Base-by-base conservation (phyloP, 2,329 filamentous ascomycete species). In the Colletotrichum coccodes region DNA sequence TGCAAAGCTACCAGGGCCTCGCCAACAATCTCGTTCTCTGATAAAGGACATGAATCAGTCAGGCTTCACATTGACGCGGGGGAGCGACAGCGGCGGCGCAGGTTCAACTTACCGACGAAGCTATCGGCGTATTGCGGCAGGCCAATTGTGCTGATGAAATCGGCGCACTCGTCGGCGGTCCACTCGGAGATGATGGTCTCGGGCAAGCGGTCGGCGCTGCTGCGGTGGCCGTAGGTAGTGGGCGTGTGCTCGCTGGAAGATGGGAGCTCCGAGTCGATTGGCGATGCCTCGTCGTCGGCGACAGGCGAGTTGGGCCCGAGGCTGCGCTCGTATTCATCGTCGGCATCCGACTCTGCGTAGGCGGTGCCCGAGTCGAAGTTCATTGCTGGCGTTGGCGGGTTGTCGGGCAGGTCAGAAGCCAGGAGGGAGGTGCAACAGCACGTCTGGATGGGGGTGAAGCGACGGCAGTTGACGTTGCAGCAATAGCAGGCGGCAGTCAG, bases 11-110 rank as follows among this genome's bases (percentile, higher is more conserved):
- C 90, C 71, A 99, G 85, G 60, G 94, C 95, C 79, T 98, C 94
- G 72, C 96, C 96, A 42, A 95, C 92, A 74, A 99, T 97, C 72
- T 94, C 94, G 77, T 99, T 97, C 76, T 98, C 96, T 96, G 79
- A 60, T 64, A 30, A 50, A 46, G 67, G 32, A 44, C 16, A 50
- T 40, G 42, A 53, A 30, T 69, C 57, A 32, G 46, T 16, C 36
- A 54, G 26, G 23, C n/a, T 30, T 58, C 28, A 26, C 40, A 26
- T 28, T 26, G n/a, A 46, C n/a, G 61, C 7, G 34, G 34, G 34
- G 23, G 23, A 30, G 26, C 23, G 18, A 63, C 6, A 32, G 26
- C 38, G 26, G 30, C 40, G 28, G 9, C 18, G 32, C 18, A 36
- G 72, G 46, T 14, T 14, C 46, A 60, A 86, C 91, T 76, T 84